Base-by-base conservation (phyloP, 1,139 yeast species). In the Nematodospora anomalae region DNA sequence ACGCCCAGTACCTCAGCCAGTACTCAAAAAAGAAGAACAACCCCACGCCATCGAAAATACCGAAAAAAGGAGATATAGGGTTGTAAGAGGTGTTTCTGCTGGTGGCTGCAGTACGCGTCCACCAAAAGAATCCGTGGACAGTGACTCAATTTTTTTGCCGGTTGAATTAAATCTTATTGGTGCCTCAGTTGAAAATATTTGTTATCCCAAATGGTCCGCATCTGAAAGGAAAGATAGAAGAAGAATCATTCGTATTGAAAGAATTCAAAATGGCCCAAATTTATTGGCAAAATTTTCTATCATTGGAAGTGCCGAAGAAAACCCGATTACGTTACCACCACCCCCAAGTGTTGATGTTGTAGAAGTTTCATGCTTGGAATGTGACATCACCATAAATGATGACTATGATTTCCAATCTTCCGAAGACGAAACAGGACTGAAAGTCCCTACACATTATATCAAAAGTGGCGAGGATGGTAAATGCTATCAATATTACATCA, bases 61-160 rank as follows among this genome's bases (percentile, higher is more conserved):
- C 8, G 18, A 12, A 6, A 30, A 33, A 21, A 35, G 37, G 35
- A 55, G 67, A 28, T 75, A 64, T 48, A 61, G 74, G 28, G 71
- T 79, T 2, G 63, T 76, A 14, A 62, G 84, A 43, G 83, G 83
- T 6, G 62, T 76, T 10, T 73, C 78, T 22, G 78, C 82, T 4
- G 83, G 83, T 13, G 83, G 83, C 1, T 62, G 76, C 26, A 63
- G 70, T 15, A 74, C 80, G 2, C 65, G 75, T 41, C 83, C 83
- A 1, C 83, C 83, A 12, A 73, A 68, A 43, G 61, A 62, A 26
- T 56, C 65, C 2, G 52, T 58, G 2, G 59, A 60, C 26, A 57
- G 64, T 38, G 53, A 58, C 35, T 52, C 62, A 23, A 50, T 57
- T 29, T 77, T 56, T 44, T 46, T 64, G 12, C 80, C 80, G 10